Conservation (phyloP, 1,139 yeast species). For the Meyerozyma carpophila region DNA sequence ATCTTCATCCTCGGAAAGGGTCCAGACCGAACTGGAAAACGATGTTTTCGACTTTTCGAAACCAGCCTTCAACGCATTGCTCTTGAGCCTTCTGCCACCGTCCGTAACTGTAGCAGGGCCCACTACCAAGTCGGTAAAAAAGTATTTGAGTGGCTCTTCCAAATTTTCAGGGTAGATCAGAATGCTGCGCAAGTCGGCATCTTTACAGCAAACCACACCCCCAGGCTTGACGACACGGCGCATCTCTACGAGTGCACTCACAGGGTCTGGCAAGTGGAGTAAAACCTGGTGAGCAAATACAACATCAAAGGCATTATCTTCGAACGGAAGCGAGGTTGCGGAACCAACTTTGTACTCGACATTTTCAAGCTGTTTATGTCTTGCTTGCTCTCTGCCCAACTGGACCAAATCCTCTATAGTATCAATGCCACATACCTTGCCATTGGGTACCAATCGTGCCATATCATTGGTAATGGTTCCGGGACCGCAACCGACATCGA, state of each 20-base stretch:
- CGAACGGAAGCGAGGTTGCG: conserved; percentile 25
- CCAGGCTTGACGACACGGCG: conserved; percentile 7
- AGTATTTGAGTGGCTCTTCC: conserved; percentile 2
- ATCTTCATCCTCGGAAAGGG: not conserved
- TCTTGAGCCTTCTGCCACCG: not conserved
- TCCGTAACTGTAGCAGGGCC: not conserved
- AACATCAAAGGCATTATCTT: conserved; percentile 31
- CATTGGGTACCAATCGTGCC: conserved; percentile 22
- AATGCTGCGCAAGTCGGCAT: conserved; percentile 20
- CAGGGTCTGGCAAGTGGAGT: conserved; percentile 29
- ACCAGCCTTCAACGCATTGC: not conserved
- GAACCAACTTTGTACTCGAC: conserved; percentile 25
- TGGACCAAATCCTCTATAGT: conserved; percentile 25
- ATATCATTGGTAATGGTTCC: conserved; percentile 35
- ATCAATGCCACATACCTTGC: conserved; percentile 30
- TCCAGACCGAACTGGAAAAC: not conserved
- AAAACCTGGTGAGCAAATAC: conserved; percentile 36
- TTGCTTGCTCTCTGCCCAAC: conserved; percentile 13
- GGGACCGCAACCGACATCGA: conserved; percentile 41
- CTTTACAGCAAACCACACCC: conserved; percentile 22
- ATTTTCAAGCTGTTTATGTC: conserved; percentile 11
- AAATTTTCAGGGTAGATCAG: conserved; percentile 17
- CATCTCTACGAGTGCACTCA: conserved; percentile 6
- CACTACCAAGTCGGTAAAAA: not conserved
- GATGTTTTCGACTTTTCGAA: not conserved